Evolutionary conservation across 1,284 basidiomycete species (phyloP).

Genomic region (Moniliella sp.): DNA sequence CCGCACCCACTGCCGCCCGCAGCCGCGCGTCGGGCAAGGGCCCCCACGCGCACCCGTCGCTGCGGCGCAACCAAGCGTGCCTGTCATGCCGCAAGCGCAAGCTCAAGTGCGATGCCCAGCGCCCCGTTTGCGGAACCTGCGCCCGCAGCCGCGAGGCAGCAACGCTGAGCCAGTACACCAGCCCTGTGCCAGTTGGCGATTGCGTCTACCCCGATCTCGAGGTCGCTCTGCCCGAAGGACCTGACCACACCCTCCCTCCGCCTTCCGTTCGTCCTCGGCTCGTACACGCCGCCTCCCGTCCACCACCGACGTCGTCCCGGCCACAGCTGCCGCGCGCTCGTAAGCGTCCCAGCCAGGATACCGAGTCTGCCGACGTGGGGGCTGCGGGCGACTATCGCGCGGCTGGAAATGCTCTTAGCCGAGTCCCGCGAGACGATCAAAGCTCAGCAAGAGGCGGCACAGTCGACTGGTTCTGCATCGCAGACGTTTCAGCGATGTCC

Average conservation of each 20-base stretch:
- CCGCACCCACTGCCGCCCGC: too few species aligned
- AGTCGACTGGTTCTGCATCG: too few species aligned
- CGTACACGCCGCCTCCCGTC: neutral
- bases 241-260: neutral
- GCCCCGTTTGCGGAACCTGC: conserved; percentile 6
- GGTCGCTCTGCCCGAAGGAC: neutral
- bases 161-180: conserved; percentile 3
- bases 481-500: too few species aligned
- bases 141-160: conserved; percentile 3
- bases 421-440: too few species aligned
- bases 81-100: conserved; percentile 6
- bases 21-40: too few species aligned
- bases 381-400: neutral
- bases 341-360: neutral
- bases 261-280: neutral
- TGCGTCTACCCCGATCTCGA: conserved; percentile 5
- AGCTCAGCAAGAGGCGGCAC: too few species aligned
- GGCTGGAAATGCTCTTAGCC: too few species aligned
- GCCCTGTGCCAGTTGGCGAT: conserved; percentile 4
- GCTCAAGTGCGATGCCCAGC: conserved; percentile 5
- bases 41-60: too few species aligned
- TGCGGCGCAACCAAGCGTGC: conserved; percentile 5
- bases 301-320: neutral
- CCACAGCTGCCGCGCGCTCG: neutral
- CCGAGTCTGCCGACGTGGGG: neutral